phyloP scores from a whole-genome alignment of 768 basidiomycete genomes.

The Lactifluus subvellereus region DNA sequence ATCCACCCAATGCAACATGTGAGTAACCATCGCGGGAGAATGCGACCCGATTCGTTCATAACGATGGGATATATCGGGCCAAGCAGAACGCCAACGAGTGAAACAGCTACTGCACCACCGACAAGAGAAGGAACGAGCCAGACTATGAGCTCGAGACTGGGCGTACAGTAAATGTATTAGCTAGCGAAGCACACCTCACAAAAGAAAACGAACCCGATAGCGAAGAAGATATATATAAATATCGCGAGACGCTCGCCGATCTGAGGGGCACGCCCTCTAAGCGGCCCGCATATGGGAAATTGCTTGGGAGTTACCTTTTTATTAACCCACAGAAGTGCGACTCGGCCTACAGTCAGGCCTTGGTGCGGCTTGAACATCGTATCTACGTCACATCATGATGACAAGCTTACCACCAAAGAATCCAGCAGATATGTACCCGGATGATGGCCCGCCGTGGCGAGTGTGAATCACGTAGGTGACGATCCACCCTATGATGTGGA shows the following conservation, averaged over 20 bases:
- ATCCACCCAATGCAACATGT: slow-evolving; percentile 46
- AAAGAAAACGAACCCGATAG: slow-evolving; percentile 32
- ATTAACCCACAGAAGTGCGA: slow-evolving; percentile 48
- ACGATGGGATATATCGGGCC: slow-evolving; percentile 44
- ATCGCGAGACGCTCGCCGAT: slow-evolving; percentile 36
- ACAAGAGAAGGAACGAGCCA: slow-evolving; percentile 54
- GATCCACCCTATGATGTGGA: slow-evolving; percentile 41
- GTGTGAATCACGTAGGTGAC: slow-evolving; percentile 45
- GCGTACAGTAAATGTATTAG: neutral
- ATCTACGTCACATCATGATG: neutral
- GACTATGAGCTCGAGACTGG: slow-evolving; percentile 47
- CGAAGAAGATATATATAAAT: slow-evolving; percentile 34
- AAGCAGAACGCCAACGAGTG: slow-evolving; percentile 48
- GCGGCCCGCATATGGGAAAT: neutral
- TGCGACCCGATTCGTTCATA: slow-evolving; percentile 37
- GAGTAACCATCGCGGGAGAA: slow-evolving; percentile 42
- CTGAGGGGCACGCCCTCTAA: slow-evolving; percentile 20
- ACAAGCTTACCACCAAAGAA: slow-evolving; percentile 39
- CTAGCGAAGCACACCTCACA: neutral
- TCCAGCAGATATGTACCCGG: slow-evolving; percentile 48
- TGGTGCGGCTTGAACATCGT: neutral
- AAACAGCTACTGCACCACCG: slow-evolving; percentile 47
- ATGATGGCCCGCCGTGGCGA: slow-evolving; percentile 40
- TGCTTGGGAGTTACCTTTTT: slow-evolving; percentile 30
- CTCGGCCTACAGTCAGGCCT: slow-evolving; percentile 49